Conservation (phyloP, 139 green algal species). For the Asterochloris sp. region DNA sequence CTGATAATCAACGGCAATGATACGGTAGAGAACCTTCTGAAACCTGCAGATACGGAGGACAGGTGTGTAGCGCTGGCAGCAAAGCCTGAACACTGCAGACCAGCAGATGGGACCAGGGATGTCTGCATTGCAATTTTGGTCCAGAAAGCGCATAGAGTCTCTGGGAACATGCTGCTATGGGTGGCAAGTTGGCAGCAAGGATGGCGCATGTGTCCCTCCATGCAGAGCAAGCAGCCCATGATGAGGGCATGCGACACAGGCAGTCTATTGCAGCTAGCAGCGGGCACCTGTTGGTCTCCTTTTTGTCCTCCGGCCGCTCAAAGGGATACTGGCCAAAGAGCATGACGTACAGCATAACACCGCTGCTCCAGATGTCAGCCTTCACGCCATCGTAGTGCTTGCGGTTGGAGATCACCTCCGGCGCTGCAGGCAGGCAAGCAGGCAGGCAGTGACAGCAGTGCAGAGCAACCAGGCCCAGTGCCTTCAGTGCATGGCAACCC, state of each 20-base stretch:
- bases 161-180: too few relatives aligned
- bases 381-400: conserved; percentile 51
- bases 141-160: not conserved
- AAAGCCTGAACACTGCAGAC: not conserved
- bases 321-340: conserved; percentile 71
- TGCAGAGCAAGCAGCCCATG: not conserved
- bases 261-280: not conserved
- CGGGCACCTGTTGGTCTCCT: conserved; percentile 12
- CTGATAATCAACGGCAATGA: conserved; percentile 49
- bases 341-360: conserved; percentile 89
- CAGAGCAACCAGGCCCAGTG: not conserved
- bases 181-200: not conserved
- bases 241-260: not conserved
- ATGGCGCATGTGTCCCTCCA: not conserved
- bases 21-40: conserved; percentile 37
- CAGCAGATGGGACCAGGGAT: too few relatives aligned
- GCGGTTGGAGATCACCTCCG: conserved; percentile 51
- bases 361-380: conserved; percentile 46
- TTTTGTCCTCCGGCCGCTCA: conserved; percentile 36
- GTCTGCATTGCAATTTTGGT: not conserved
- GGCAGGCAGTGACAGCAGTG: not conserved
- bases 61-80: not conserved
- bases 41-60: not conserved
- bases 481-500: not conserved
- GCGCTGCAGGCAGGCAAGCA: conserved; percentile 18